These are phyloP conservation scores for Cercophora scortea DNA, from an alignment of 495 filamentous ascomycete species.

Conservation along the genomic window DNA sequence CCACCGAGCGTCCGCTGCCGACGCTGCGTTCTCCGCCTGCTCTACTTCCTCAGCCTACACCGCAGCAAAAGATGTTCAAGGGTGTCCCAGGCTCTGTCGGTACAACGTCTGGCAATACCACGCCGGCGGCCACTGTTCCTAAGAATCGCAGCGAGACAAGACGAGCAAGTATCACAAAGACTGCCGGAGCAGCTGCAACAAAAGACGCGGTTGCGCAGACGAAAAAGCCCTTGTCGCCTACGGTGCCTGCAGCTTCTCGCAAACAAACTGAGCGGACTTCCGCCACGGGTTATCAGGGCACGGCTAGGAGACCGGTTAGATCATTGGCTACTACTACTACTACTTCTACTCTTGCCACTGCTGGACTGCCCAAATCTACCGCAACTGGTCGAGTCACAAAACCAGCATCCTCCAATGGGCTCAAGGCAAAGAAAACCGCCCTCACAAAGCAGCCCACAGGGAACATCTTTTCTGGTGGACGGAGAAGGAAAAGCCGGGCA, in stretches of 20 bases:
- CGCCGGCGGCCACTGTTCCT: neutral
- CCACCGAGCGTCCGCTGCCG: no score
- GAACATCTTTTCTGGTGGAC: conserved; percentile 22
- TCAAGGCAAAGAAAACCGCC: conserved; percentile 15
- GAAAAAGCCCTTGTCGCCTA: neutral
- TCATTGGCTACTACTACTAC: neutral
- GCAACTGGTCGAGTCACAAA: neutral
- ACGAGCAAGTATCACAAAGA: neutral
- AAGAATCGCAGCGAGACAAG: neutral
- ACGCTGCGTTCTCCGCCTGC: no score
- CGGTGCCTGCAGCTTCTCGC: neutral
- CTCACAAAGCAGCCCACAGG: conserved; percentile 1
- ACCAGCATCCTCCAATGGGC: neutral
- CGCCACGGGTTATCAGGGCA: conserved; percentile 23
- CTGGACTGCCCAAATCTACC: neutral
- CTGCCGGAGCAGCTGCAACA: neutral
- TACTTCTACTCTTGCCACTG: neutral
- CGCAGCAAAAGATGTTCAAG: no score
- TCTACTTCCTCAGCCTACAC: no score
- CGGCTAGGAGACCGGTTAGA: conserved; percentile 11
- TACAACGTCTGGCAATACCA: no score
- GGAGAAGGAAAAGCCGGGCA: conserved; percentile 11
- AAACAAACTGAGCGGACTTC: conserved; percentile 1
- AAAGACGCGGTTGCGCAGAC: neutral
- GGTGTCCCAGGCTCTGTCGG: no score